These are phyloP conservation scores for Gleditsia sinensis DNA, from an alignment of 306 rosid genomes.

Conservation along the genomic window DNA sequence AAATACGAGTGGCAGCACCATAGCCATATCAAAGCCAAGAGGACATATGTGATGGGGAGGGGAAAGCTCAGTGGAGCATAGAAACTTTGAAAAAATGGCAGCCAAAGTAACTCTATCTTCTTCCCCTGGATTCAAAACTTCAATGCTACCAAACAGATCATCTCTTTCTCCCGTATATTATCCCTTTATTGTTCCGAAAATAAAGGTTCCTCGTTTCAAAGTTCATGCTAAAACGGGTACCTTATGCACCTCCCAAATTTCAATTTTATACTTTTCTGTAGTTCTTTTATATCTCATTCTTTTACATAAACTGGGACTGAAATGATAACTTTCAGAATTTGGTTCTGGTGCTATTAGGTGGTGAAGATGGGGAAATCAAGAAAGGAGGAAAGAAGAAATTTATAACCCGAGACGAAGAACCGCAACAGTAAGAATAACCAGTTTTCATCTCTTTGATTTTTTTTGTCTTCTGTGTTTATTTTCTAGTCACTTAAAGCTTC, in stretches of 20 bases:
- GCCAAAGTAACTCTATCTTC: constrained; percentile 57
- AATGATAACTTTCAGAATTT: constrained; percentile 4
- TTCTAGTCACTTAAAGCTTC: background rate
- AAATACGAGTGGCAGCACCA: constrained; percentile 26
- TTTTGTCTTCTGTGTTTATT: background rate
- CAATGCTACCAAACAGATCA: constrained; percentile 46
- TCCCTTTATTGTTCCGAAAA: constrained; percentile 39
- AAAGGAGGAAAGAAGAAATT: constrained; percentile 81
- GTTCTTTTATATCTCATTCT: background rate
- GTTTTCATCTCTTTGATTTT: background rate
- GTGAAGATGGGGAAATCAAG: constrained; percentile 66
- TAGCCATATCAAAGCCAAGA: constrained; percentile 41
- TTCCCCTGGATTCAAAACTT: constrained; percentile 50
- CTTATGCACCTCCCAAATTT: background rate
- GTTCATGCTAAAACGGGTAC: constrained; percentile 73
- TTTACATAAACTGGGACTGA: constrained; percentile 15
- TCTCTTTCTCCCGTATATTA: constrained; percentile 30
- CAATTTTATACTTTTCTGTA: background rate
- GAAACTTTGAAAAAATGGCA: constrained; percentile 56
- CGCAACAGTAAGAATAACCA: constrained; percentile 66
- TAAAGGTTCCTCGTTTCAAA: constrained; percentile 42
- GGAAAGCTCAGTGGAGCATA: constrained; percentile 32
- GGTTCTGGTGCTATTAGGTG: constrained; percentile 53
- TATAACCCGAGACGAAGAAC: constrained; percentile 92
- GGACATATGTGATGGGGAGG: constrained; percentile 40